These are phyloP conservation scores for Epichloe bromicola DNA, from an alignment of 2,329 filamentous ascomycete species.

Conservation along the genomic window DNA sequence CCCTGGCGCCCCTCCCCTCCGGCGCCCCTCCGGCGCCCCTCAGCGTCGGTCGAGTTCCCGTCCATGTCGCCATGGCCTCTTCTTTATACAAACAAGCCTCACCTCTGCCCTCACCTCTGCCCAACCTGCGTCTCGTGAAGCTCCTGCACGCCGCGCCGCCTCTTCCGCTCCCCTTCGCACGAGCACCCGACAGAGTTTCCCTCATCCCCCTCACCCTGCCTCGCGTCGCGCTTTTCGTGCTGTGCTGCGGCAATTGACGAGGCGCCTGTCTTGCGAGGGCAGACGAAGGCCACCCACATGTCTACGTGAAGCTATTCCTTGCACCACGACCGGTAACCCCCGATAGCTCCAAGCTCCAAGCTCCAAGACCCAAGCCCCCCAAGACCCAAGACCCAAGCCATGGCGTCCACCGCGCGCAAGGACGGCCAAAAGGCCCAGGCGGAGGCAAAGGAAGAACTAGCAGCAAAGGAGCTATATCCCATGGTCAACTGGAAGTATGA, in stretches of 20 bases:
- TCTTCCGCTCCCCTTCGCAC: not conserved
- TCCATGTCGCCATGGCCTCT: not conserved
- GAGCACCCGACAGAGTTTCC: not conserved
- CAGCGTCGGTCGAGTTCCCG: not conserved
- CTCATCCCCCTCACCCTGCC: not conserved
- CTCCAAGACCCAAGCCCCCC: not conserved
- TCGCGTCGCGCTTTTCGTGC: not conserved
- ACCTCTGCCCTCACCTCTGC: not conserved
- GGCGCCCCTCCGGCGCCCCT: not conserved
- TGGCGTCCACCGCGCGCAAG: conserved; percentile 8
- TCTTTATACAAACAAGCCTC: not conserved
- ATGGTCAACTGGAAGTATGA: conserved; percentile 69
- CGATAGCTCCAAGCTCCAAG: not conserved
- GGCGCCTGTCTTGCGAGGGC: not conserved
- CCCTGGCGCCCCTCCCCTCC: not conserved
- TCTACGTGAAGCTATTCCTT: not conserved
- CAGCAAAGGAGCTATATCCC: conserved; percentile 45
- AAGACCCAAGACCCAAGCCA: not conserved
- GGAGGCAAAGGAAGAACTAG: conserved; percentile 25
- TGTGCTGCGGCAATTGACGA: not conserved
- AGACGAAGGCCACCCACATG: not conserved
- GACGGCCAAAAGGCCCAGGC: conserved; percentile 41
- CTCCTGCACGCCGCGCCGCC: not conserved
- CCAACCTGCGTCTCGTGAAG: not conserved
- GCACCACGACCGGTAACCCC: not conserved